Base-by-base conservation (phyloP, 148 eudicot species). In the Fagopyrum esculentum region DNA sequence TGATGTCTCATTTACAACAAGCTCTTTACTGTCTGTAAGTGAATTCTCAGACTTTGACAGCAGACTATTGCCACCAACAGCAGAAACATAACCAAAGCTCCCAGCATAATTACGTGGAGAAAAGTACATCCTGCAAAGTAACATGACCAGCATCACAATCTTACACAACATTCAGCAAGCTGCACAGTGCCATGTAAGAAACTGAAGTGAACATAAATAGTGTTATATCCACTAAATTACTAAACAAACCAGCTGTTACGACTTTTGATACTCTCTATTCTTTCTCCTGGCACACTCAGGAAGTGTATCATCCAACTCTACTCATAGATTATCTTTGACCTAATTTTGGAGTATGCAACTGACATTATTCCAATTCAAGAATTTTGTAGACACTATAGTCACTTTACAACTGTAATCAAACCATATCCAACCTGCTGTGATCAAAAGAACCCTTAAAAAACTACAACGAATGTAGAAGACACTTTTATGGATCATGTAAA, bases 111-210 rank as follows among this genome's bases (percentile, higher is more conserved):
- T 80, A 7, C 87, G 83, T 0, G 89, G 73, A 49, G 84, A 88
- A 63, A 87, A 77, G 75, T 84, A 89, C 6, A 75, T 73, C 88
- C 93, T 89, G 84, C 69, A 77, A 72, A 51, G 40, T 46, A 68
- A 6, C 17, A 60, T 19, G 4, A 8, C 29, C 68, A 60, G 12
- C 7, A 64, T 1, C 70, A 64, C 72, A 69, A 35, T 35, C 35
- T 56, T 56, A 56, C 26, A 59, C 29, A 59, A 13, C 40, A 19
- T 12, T 8, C 12, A 49, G 6, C 52, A 8, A 1, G 2, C 40
- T 35, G 40, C 52, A 6, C 52, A 49, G 52, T 49, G 52, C 11
- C 12, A 12, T 7, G 52, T 49, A 6, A 49, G 11, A 49, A 49
- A 12, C 12, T 49, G 52, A 49, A 49, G 52, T 8, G 52, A 49